Conservation (phyloP, 345 rosid genomes). For the Reutealis trisperma region DNA sequence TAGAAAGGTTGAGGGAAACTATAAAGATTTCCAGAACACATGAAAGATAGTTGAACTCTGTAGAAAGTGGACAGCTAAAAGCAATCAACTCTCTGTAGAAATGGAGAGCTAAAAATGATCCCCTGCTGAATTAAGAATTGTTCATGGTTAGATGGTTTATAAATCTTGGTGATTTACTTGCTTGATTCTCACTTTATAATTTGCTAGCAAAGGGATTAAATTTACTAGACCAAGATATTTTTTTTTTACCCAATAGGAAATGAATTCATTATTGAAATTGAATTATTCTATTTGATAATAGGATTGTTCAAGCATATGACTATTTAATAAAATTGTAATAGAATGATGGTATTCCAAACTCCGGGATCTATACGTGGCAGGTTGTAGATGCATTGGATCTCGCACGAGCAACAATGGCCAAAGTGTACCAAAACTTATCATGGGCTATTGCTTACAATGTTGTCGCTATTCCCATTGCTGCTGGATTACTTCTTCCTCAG, state of each 20-base stretch:
- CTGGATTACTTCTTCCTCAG: slow-evolving; percentile 82
- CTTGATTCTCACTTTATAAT: background rate
- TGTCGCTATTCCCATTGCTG: slow-evolving; percentile 85
- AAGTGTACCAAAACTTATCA: slow-evolving; percentile 86
- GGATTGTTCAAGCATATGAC: background rate
- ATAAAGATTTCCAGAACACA: background rate
- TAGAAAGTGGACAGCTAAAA: background rate
- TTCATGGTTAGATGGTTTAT: background rate
- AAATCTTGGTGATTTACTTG: background rate
- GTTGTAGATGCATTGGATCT: slow-evolving; percentile 84
- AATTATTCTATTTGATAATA: background rate
- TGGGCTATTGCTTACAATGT: slow-evolving; percentile 87
- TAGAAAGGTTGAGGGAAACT: background rate
- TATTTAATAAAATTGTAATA: too few relatives aligned
- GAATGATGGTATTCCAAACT: background rate
- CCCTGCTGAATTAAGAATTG: background rate
- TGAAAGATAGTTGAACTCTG: background rate
- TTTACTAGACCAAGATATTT: background rate
- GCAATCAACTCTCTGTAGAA: too few relatives aligned
- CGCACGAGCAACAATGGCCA: slow-evolving; percentile 82
- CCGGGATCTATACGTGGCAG: slow-evolving; percentile 34
- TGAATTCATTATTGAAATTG: background rate
- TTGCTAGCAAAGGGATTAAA: background rate
- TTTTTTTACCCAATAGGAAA: background rate
- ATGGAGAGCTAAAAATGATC: too few relatives aligned